A percentile compares a stretch with the other conserved stretches of the same genome.
These are phyloP conservation scores for Arthrobotrys entomopaga DNA, from an alignment of 2,329 filamentous ascomycete species.

Conservation along the genomic window DNA sequence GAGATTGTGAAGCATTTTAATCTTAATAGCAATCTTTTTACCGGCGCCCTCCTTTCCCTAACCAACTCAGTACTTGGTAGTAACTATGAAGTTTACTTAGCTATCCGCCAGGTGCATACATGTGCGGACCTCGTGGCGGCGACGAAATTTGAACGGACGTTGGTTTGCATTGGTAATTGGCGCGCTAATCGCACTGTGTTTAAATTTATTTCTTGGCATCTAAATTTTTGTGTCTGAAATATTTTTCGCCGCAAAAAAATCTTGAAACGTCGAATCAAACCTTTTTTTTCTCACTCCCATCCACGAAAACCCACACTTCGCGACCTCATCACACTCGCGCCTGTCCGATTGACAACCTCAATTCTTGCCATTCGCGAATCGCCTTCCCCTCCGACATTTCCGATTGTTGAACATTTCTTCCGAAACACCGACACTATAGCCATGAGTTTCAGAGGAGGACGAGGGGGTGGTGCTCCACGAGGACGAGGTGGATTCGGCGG, in stretches of 20 bases:
- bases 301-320: background rate
- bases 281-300: background rate
- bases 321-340: background rate
- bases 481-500: slow-evolving; percentile 53
- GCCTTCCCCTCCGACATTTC: background rate
- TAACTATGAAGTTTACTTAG: background rate
- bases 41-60: no score
- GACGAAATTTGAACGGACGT: no score
- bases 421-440: slow-evolving; percentile 11
- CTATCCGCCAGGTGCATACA: background rate
- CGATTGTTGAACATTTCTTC: background rate
- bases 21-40: slow-evolving; percentile 9
- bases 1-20: slow-evolving; percentile 40
- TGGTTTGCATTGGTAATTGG: background rate
- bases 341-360: no score
- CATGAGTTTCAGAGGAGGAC: slow-evolving; percentile 53
- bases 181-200: slow-evolving; percentile 32
- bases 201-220: slow-evolving; percentile 36
- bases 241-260: slow-evolving; percentile 16
- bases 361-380: slow-evolving; percentile 2
- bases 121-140: background rate
- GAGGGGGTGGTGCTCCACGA: slow-evolving; percentile 42
- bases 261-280: slow-evolving; percentile 9
- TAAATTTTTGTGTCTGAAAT: slow-evolving; percentile 32
- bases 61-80: no score